These are phyloP conservation scores for Botrytis elliptica DNA, from an alignment of 2,329 filamentous ascomycete genomes.

Conservation along the genomic window DNA sequence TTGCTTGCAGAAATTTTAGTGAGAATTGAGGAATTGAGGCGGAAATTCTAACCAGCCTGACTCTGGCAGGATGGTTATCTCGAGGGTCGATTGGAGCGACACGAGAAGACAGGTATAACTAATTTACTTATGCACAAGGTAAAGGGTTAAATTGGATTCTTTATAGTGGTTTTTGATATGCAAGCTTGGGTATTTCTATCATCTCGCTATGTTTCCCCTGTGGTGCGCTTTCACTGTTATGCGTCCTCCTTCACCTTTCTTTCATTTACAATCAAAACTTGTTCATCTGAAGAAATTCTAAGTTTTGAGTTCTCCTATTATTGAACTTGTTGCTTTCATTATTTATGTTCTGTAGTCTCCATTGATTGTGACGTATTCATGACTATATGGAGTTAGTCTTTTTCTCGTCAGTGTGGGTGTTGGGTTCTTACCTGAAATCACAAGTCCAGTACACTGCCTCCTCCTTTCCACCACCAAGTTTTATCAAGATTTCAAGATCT, in stretches of 20 bases:
- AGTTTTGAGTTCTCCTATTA: background rate
- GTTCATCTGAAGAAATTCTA: background rate
- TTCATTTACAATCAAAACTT: background rate
- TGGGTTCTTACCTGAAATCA: slow-evolving; percentile 71
- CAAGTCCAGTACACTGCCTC: slow-evolving; percentile 80
- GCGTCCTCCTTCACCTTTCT: background rate
- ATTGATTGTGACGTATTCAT: slow-evolving; percentile 67
- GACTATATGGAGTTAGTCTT: slow-evolving; percentile 42
- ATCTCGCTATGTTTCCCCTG: background rate
- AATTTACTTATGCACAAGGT: background rate
- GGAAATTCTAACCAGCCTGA: background rate
- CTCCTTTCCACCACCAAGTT: slow-evolving; percentile 65
- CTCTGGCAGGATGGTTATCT: background rate
- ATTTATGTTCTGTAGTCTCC: slow-evolving; percentile 63
- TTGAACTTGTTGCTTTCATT: background rate
- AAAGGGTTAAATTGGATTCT: background rate
- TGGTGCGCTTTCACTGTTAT: background rate
- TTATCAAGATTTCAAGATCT: slow-evolving; percentile 76
- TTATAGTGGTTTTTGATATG: background rate
- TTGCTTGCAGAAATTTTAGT: background rate
- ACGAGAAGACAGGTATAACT: background rate
- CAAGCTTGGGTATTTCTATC: slow-evolving; percentile 14
- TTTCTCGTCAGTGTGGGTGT: background rate
- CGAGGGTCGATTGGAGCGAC: background rate
- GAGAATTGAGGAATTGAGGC: background rate